Evolutionary conservation across 345 rosid species (phyloP).

Genomic region (Passiflora organensis): DNA sequence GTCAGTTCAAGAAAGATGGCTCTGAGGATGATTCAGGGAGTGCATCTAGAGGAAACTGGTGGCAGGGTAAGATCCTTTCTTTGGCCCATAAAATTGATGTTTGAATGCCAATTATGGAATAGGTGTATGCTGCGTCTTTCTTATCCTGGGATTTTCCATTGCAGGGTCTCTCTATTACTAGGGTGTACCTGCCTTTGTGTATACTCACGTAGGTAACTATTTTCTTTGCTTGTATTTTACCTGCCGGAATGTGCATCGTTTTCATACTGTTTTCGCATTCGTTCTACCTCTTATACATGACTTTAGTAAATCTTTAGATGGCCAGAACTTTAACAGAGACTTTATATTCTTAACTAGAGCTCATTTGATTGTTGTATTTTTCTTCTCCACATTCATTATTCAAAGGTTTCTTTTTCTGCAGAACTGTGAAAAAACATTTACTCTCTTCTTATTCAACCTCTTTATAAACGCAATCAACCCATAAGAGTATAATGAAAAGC

Average conservation of each 20-base stretch:
- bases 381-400: too few relatives aligned
- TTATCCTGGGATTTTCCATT: conserved; percentile 2
- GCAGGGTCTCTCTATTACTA: conserved; percentile 63
- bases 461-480: too few relatives aligned
- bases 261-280: neutral
- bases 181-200: conserved; percentile 5
- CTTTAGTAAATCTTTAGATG: neutral
- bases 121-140: neutral
- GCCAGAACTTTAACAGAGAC: neutral
- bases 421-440: too few relatives aligned
- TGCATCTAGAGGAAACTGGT: conserved; percentile 94
- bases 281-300: neutral
- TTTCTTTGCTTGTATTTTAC: neutral
- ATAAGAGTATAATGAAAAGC: too few relatives aligned
- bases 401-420: too few relatives aligned
- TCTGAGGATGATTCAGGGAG: conserved; percentile 69
- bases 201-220: conserved; percentile 17
- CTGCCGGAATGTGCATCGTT: neutral
- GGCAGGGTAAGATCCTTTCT: conserved; percentile 63
- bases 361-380: too few relatives aligned
- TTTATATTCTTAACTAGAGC: neutral
- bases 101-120: neutral
- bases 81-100: too few relatives aligned
- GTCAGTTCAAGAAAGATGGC: conserved; percentile 57
- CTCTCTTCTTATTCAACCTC: too few relatives aligned